Evolutionary conservation across 164 flowering plant genomes (phyloP), one percentile per base, ranked within the genome.

Genomic region (Tetrastigma voinierianum): DNA sequence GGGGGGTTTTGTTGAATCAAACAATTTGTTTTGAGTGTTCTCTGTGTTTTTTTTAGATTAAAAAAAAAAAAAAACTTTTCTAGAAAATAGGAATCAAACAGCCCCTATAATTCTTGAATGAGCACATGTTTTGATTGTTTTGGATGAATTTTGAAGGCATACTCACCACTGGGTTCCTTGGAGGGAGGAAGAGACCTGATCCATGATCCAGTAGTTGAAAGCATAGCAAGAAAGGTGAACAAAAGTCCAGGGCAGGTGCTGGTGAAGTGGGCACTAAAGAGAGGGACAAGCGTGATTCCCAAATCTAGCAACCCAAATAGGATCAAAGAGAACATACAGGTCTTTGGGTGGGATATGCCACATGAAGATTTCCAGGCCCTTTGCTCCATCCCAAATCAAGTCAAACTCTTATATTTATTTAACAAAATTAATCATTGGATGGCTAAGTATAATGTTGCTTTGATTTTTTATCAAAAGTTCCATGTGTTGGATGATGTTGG

Each of bases 241-340:
- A 85, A 79, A 73, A 79, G 55, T 9, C 83, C 83, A 7, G 86
- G 76, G 2, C 84, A 84, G 70, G 62, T 81, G 11, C 68, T 82
- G 59, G 79, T 82, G 68, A 77, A 72, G 47, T 82, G 89, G 85
- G 86, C 77, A 0, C 17, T 79, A 0, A 84, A 85, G 56, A 74
- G 83, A 64, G 84, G 86, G 46, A 79, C 82, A 2, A 82, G 85
- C 62, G 81, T 72, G 40, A 79, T 81, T 9, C 85, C 84, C 10
- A 83, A 85, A 65, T 79, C 82, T 1, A 76, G 59, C 43, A 51
- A 83, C 45, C 43, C 68, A 0, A 80, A 72, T 1, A 72, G 81
- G 49, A 80, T 76, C 65, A 74, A 73, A 60, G 81, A 80, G 66
- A 84, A 80, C 66, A 72, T 79, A 0, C 61, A 44, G 52, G 84